These are phyloP conservation scores for Neospermospora avenae DNA, from an alignment of 2,329 filamentous ascomycete genomes.

Conservation along the genomic window DNA sequence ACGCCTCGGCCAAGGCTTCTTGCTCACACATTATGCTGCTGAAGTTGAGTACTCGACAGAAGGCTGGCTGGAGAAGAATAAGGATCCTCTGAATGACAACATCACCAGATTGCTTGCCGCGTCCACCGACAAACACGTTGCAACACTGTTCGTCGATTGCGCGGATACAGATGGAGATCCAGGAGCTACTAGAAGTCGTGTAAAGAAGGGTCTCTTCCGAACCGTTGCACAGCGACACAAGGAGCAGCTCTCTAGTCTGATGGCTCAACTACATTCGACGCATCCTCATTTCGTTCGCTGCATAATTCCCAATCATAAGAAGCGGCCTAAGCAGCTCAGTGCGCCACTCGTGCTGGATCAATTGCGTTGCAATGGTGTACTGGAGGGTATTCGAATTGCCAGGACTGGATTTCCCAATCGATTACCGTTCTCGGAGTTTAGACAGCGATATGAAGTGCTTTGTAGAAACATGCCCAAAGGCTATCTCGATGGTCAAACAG, in stretches of 20 bases:
- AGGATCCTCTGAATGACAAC: constrained; percentile 96
- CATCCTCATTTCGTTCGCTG: constrained; percentile 98
- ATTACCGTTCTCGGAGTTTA: constrained; percentile 87
- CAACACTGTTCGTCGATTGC: constrained; percentile 83
- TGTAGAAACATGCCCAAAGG: constrained; percentile 85
- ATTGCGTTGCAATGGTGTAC: constrained; percentile 95
- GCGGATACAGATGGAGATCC: constrained; percentile 73
- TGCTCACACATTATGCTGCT: constrained; percentile 94
- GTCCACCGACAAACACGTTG: constrained; percentile 80
- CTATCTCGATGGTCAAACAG: constrained; percentile 85
- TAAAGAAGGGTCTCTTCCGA: constrained; percentile 96
- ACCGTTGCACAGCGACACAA: constrained; percentile 97
- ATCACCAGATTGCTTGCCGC: constrained; percentile 81
- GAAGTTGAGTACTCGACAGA: constrained; percentile 97
- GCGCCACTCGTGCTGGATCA: constrained; percentile 93
- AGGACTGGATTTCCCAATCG: constrained; percentile 96
- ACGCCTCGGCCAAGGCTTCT: constrained; percentile 84
- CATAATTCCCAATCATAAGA: constrained; percentile 97
- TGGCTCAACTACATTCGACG: constrained; percentile 90
- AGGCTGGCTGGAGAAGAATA: constrained; percentile 98
- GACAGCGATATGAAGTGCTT: constrained; percentile 92
- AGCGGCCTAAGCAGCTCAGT: constrained; percentile 88
- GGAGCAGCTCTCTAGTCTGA: constrained; percentile 94
- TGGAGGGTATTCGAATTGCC: constrained; percentile 97
- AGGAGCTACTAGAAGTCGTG: constrained; percentile 68